Evolutionary conservation across 2,329 filamentous ascomycete species (phyloP).

Genomic region (Ophiostoma himal-ulmi): DNA sequence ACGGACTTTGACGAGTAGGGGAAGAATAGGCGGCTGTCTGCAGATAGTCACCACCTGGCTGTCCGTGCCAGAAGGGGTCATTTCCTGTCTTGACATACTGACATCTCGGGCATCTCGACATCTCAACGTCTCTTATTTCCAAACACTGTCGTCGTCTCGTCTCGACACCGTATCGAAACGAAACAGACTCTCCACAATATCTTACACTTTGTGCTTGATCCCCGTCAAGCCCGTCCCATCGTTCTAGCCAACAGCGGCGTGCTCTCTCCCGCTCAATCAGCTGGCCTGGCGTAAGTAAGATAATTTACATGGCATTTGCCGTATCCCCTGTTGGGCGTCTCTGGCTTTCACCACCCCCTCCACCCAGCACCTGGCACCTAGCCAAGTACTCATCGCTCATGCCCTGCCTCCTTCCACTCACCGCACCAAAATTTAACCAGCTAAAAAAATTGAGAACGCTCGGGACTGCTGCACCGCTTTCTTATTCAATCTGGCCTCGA

Average conservation of each 20-base stretch:
- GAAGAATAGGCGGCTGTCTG: slow-evolving; percentile 15
- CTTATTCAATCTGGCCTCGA: slow-evolving; percentile 13
- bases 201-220: slow-evolving; percentile 7
- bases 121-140: not conserved
- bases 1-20: slow-evolving; percentile 18
- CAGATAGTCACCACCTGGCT: slow-evolving; percentile 12
- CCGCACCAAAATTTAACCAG: slow-evolving; percentile 11
- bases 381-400: not conserved
- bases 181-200: not conserved
- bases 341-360: slow-evolving; percentile 8
- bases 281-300: slow-evolving; percentile 5
- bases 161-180: not conserved
- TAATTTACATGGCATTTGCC: not conserved
- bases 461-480: slow-evolving; percentile 9
- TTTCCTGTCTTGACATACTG: not conserved
- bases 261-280: slow-evolving; percentile 1
- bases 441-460: slow-evolving; percentile 12
- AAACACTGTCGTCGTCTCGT: not conserved
- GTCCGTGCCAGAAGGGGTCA: not conserved
- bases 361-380: slow-evolving; percentile 1
- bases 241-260: not conserved
- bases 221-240: not conserved
- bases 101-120: not conserved
- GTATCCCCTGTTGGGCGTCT: not conserved
- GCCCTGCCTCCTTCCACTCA: slow-evolving; percentile 16